Evolutionary conservation across 202 grass and related monocot species (phyloP), one percentile per base, ranked within the genome.

Genomic region (Panicum virgatum): DNA sequence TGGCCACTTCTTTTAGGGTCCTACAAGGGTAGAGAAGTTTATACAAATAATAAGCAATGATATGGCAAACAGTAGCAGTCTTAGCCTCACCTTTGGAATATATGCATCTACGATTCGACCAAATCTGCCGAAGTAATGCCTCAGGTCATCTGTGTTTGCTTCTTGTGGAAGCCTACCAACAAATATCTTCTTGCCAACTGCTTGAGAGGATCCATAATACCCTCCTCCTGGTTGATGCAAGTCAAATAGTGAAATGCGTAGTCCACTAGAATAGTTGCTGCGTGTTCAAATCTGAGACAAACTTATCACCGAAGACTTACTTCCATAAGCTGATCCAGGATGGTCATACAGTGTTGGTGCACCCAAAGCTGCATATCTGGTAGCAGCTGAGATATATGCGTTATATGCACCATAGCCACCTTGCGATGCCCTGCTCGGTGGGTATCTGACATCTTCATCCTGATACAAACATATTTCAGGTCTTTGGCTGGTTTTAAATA

Each of bases 351-450:
- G 83, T 56, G 94, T 90, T 59, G 91, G 91, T 37, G 91, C 87
- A 84, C 94, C 91, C 67, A 97, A 74, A 46, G 94, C 87, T 45
- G 89, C 94, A 88, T 92, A 97, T 50, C 91, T 94, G 27, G 94
- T 97, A 83, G 94, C 88, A 36, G 94, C 94, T 83, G 94, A 88
- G 82, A 97, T 97, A 71, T 94, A 97, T 79, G 91, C 89, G 57
- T 91, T 92, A 75, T 97, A 97, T 75, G 94, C 94, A 66, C 94
- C 94, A 85, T 97, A 97, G 50, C 94, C 94, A 72, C 91, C 91
- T 56, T 92, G 51, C 19, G 80, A 54, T 84, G 76, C 42, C 91
- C 91, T 94, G 73, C 89, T 94, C 11, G 85, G 86, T 51, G 91
- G 91, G 52, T 92, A 85, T 70, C 91, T 90, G 73, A 36, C 79